Conservation (phyloP, 306 rosid species). For the Quercus rubra region DNA sequence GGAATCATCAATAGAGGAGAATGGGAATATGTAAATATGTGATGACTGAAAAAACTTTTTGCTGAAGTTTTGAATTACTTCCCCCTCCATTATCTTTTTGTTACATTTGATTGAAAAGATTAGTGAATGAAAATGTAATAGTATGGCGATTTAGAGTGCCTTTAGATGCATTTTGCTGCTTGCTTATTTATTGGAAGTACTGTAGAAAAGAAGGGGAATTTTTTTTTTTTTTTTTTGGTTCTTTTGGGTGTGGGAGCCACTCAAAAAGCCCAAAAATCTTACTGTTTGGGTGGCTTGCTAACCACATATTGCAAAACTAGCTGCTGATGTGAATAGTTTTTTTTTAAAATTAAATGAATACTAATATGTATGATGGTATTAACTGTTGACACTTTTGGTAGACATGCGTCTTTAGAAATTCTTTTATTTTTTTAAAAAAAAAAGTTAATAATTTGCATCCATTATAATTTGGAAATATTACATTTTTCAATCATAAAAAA, state of each 20-base stretch:
- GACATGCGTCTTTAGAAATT: fast-evolving
- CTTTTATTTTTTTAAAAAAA: fast-evolving
- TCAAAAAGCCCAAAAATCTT: too few relatives aligned
- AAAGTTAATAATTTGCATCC: too few relatives aligned
- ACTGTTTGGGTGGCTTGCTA: too few relatives aligned
- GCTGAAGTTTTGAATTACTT: slow-evolving; percentile 2
- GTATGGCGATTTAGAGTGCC: slow-evolving; percentile 5
- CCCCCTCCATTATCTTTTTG: not conserved
- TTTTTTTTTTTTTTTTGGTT: too few relatives aligned
- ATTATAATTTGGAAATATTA: too few relatives aligned
- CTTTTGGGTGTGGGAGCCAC: too few relatives aligned
- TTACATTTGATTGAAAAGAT: slow-evolving; percentile 46
- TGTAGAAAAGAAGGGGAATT: too few relatives aligned
- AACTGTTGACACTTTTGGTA: too few relatives aligned
- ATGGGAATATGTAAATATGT: slow-evolving; percentile 52
- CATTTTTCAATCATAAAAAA: too few relatives aligned
- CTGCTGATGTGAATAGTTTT: slow-evolving; percentile 28
- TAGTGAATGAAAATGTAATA: slow-evolving; percentile 36
- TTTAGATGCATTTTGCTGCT: too few relatives aligned
- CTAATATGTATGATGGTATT: not conserved
- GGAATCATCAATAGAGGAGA: slow-evolving; percentile 78
- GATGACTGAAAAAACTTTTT: slow-evolving; percentile 20
- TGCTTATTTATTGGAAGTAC: too few relatives aligned
- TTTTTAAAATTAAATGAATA: not conserved
- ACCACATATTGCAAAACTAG: slow-evolving; percentile 25